Evolutionary conservation across 1,284 basidiomycete genomes (phyloP).

Genomic region (Volvariella surrecta): DNA sequence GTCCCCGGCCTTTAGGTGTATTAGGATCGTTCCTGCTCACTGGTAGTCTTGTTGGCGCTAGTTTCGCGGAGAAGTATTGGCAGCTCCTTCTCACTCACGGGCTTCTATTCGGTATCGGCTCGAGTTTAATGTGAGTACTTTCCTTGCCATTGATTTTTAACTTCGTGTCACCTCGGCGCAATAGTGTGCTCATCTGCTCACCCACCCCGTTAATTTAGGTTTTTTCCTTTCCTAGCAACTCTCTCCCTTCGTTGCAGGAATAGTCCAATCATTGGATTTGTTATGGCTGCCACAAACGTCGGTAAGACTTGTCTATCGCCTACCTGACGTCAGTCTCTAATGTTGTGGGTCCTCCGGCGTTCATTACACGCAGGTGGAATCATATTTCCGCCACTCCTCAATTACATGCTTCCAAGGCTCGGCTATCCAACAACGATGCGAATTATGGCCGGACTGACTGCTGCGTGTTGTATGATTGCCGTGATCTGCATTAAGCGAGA

Average conservation of each 20-base stretch:
- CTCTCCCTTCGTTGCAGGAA: slow-evolving; percentile 45
- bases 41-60: slow-evolving; percentile 42
- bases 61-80: slow-evolving; percentile 45
- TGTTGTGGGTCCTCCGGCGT: too few relatives aligned
- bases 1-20: slow-evolving; percentile 37
- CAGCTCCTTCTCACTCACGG: slow-evolving; percentile 56
- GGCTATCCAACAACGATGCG: slow-evolving; percentile 60
- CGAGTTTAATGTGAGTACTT: slow-evolving; percentile 42
- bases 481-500: slow-evolving; percentile 29
- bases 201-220: slow-evolving; percentile 23
- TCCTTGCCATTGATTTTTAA: not conserved
- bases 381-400: slow-evolving; percentile 57
- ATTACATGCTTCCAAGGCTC: slow-evolving; percentile 40
- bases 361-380: slow-evolving; percentile 43
- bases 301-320: slow-evolving; percentile 26
- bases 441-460: slow-evolving; percentile 34
- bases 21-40: slow-evolving; percentile 32
- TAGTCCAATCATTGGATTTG: slow-evolving; percentile 51
- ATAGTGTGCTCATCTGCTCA: slow-evolving; percentile 11
- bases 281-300: slow-evolving; percentile 42
- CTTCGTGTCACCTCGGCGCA: slow-evolving; percentile 5
- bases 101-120: slow-evolving; percentile 48
- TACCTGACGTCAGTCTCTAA: too few relatives aligned
- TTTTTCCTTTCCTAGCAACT: slow-evolving; percentile 47
- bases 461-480: slow-evolving; percentile 30